Base-by-base conservation (phyloP, 1,284 basidiomycete genomes). In the Tilletiaria anomala region DNA sequence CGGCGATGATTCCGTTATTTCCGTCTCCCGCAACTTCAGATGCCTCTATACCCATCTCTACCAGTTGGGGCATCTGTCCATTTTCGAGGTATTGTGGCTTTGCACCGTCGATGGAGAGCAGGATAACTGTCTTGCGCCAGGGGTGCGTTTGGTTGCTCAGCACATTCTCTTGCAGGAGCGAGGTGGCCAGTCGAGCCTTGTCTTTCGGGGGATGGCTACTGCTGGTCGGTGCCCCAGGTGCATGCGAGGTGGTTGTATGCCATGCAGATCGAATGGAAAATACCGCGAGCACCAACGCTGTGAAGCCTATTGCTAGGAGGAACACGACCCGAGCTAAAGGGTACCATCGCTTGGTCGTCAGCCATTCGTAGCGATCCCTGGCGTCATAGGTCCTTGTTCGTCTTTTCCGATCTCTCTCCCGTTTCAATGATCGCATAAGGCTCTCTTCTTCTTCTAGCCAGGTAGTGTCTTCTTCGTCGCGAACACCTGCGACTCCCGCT, bases 11-110 rank as follows among this genome's bases (percentile, higher is more conserved):
- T n/a, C n/a, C n/a, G n/a, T n/a, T n/a, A n/a, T n/a, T n/a, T n/a
- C n/a, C n/a, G n/a, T n/a, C n/a, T n/a, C n/a, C n/a, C n/a, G n/a
- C n/a, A n/a, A n/a, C n/a, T n/a, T n/a, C n/a, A n/a, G n/a, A n/a
- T n/a, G n/a, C n/a, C n/a, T n/a, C n/a, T n/a, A n/a, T n/a, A n/a
- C n/a, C n/a, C n/a, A n/a, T n/a, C n/a, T n/a, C n/a, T n/a, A n/a
- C n/a, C n/a, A n/a, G n/a, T n/a, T n/a, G n/a, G n/a, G n/a, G n/a
- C 6, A 40, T 12, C 10, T 31, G 69, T 14, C 88, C 69, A 62
- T 85, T 78, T 0, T 84, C 79, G 31, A 89, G 73, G 59, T 88
- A 88, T 57, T 82, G 79, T 32, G 84, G 82, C 80, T 82, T 74
- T 32, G 87, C 69, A 0, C 85, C 85, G 61, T 89, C 85, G 32